A percentile compares a stretch with the other conserved stretches of the same genome.
These are phyloP conservation scores for Mycena vulgaris DNA, from an alignment of 768 basidiomycete species.

Conservation along the genomic window DNA sequence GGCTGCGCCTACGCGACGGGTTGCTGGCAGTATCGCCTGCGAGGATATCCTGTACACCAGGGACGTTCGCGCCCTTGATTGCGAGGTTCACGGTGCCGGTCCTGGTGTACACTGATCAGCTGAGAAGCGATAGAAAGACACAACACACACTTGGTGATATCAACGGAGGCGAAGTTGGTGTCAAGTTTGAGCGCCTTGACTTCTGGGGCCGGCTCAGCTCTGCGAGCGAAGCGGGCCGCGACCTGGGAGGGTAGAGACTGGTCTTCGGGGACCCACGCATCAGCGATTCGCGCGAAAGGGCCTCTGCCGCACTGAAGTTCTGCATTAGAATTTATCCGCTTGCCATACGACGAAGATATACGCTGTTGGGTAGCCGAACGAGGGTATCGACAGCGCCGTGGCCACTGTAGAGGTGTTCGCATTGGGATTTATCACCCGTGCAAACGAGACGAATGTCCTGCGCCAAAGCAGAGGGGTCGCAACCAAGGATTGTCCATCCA, in stretches of 20 bases:
- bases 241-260: slow-evolving; percentile 42
- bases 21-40: neutral
- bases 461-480: slow-evolving; percentile 11
- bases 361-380: slow-evolving; percentile 48
- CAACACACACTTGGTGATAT: slow-evolving; percentile 15
- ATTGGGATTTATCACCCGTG: neutral
- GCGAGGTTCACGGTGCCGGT: slow-evolving; percentile 18
- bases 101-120: slow-evolving; percentile 2
- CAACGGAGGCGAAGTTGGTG: slow-evolving; percentile 42
- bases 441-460: slow-evolving; percentile 38
- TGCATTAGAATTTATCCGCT: no score
- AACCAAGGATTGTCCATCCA: slow-evolving; percentile 20
- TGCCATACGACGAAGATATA: neutral
- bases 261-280: slow-evolving; percentile 45
- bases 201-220: slow-evolving; percentile 25
- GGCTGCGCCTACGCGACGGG: neutral
- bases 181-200: slow-evolving; percentile 47
- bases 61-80: slow-evolving; percentile 15
- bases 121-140: no score
- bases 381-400: slow-evolving; percentile 48
- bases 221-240: slow-evolving; percentile 32
- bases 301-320: slow-evolving; percentile 19
- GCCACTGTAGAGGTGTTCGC: slow-evolving; percentile 16
- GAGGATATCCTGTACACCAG: neutral
- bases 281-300: slow-evolving; percentile 48